Base-by-base conservation (phyloP, 2,329 filamentous ascomycete species). In the Xylariaceae sp. region DNA sequence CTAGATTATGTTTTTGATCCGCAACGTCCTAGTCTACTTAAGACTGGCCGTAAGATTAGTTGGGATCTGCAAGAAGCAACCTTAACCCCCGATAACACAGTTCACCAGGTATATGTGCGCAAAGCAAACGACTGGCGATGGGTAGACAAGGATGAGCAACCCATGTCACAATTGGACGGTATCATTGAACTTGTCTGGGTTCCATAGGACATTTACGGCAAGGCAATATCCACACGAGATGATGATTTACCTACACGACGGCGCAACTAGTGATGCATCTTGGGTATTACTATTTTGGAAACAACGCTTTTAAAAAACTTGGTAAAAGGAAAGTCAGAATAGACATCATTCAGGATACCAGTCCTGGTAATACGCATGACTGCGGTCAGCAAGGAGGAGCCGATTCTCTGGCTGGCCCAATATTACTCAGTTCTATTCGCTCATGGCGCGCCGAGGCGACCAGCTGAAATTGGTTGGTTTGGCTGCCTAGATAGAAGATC, bases 171-270 rank as follows among this genome's bases (percentile, higher is more conserved):
- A 45, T 72, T 76, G 15, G 81, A 84, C 62, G 81, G 81, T 3
- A 65, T 84, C 26, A 73, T 84, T 37, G 81, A 84, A 70, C 70
- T 84, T 52, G 75, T 84, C 46, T 84, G 81, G 81, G 71, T 82
- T 33, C 75, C 79, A 11, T 70, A 64, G 62, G 50, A 37, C 11
- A 51, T 44, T 35, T 39, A 30, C 7, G 32, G 9, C 37, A n/a
- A 16, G 21, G 40, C 50, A n/a, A 52, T 52, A 49, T 50, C 54
- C 42, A 50, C 24, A 58, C 30, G 51, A 60, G 35, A 53, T 56
- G 48, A 60, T 30, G 57, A 60, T 46, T 52, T 29, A 55, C 54
- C 50, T 59, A 54, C 16, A 61, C 50, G 53, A 57, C 57, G 56
- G 56, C 56, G 55, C 58, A 59, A 59, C 13, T 53, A 46, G 40